Conservation (phyloP, 2,329 filamentous ascomycete species). For the Emergomyces orientalis region DNA sequence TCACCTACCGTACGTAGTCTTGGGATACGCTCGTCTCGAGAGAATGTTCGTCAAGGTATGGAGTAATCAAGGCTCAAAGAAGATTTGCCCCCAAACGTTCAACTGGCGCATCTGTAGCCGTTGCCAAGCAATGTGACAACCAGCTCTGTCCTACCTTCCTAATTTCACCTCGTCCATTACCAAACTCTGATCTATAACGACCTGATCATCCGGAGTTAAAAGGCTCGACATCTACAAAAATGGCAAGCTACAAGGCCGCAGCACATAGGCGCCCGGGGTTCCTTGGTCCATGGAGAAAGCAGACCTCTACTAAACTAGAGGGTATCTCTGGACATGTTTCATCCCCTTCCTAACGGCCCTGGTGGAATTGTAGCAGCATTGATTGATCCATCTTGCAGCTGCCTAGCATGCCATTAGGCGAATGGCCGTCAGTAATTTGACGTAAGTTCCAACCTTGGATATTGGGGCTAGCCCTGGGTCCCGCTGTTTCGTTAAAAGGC, state of each 20-base stretch:
- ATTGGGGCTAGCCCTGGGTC: slow-evolving; percentile 53
- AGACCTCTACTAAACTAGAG: too few relatives aligned
- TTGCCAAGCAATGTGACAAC: background rate
- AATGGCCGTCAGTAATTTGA: slow-evolving; percentile 33
- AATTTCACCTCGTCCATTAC: background rate
- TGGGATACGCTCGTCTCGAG: background rate
- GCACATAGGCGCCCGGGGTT: slow-evolving; percentile 26
- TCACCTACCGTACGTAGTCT: background rate
- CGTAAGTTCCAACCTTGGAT: slow-evolving; percentile 43
- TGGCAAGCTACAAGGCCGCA: background rate
- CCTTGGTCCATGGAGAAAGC: slow-evolving; percentile 41
- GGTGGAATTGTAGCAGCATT: slow-evolving; percentile 38
- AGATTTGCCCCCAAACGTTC: background rate
- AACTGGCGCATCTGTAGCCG: background rate
- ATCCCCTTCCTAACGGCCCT: slow-evolving; percentile 18
- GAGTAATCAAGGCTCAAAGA: background rate
- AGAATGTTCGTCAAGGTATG: background rate
- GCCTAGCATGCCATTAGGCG: slow-evolving; percentile 54
- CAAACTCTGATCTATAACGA: background rate
- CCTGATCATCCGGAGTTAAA: background rate
- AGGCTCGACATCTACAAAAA: background rate
- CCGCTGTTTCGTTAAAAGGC: slow-evolving; percentile 48
- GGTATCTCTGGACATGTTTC: slow-evolving; percentile 20
- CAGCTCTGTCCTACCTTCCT: background rate
- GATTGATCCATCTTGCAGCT: slow-evolving; percentile 53